phyloP scores from a whole-genome alignment of 2,329 filamentous ascomycete genomes.

The Sphaerulina vaccinii region DNA sequence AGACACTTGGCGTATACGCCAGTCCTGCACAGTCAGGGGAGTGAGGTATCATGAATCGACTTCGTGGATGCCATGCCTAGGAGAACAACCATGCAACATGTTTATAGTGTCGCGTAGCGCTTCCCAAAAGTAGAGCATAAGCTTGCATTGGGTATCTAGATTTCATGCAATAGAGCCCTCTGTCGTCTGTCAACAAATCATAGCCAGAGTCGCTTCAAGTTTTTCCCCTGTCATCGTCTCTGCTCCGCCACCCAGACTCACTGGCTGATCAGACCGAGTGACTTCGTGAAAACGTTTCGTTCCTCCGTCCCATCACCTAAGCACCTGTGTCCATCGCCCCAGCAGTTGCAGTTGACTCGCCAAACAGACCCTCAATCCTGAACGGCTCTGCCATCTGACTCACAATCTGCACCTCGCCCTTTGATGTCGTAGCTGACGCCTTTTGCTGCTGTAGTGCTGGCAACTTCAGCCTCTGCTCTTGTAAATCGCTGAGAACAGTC shows the following conservation, averaged over 20 bases:
- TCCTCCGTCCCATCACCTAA: too few species aligned
- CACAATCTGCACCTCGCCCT: constrained; percentile 81
- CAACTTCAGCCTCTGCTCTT: constrained; percentile 75
- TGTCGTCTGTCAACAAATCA: neutral
- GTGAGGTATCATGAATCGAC: too few species aligned
- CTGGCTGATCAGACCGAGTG: too few species aligned
- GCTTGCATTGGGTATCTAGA: neutral
- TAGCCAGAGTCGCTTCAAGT: neutral
- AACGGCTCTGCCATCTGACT: constrained; percentile 93
- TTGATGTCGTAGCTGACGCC: constrained; percentile 38
- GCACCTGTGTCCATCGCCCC: constrained; percentile 27
- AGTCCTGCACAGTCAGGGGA: too few species aligned
- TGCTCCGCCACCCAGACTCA: too few species aligned
- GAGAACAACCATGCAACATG: neutral
- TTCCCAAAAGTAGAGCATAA: neutral
- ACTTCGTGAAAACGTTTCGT: too few species aligned
- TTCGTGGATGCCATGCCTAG: too few species aligned
- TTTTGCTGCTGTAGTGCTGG: constrained; percentile 40
- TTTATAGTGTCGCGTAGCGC: neutral
- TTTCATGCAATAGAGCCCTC: neutral
- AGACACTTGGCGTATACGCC: too few species aligned
- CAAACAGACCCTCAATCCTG: constrained; percentile 90
- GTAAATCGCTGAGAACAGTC: constrained; percentile 93
- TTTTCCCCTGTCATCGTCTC: neutral
- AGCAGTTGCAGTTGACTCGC: constrained; percentile 45